Evolutionary conservation across 2,329 filamentous ascomycete species (phyloP).

Genomic region (Aspergillus chevalieri): DNA sequence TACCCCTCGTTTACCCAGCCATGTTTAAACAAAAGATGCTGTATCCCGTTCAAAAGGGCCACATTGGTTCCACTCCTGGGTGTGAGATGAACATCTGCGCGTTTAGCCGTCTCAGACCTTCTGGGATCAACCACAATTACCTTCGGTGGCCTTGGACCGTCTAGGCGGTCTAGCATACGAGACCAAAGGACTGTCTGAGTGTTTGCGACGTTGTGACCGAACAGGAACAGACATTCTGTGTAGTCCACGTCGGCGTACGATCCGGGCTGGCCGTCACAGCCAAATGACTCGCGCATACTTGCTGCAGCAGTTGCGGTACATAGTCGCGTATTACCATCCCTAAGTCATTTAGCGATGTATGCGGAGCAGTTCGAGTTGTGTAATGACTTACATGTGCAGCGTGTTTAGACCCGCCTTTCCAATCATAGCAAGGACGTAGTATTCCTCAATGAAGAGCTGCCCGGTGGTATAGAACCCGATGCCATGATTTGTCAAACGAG

Average conservation of each 20-base stretch:
- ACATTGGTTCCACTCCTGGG: conserved; percentile 33
- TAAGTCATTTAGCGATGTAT: no score
- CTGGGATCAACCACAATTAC: conserved; percentile 34
- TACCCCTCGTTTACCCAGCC: conserved; percentile 30
- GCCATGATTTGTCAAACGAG: conserved; percentile 29
- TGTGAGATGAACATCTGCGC: conserved; percentile 30
- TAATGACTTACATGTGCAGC: conserved; percentile 33
- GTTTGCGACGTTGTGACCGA: conserved; percentile 32
- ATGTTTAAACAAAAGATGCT: conserved; percentile 33
- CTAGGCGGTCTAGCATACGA: conserved; percentile 29
- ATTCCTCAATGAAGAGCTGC: conserved; percentile 36
- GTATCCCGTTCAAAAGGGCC: conserved; percentile 34
- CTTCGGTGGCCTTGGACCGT: conserved; percentile 29
- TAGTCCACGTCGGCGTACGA: conserved; percentile 33
- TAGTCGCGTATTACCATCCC: conserved; percentile 37
- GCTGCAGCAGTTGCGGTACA: conserved; percentile 36
- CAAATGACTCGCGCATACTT: conserved; percentile 36
- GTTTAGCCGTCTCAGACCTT: conserved; percentile 27
- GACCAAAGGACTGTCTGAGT: conserved; percentile 37
- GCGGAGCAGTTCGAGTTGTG: no score
- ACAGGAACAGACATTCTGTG: conserved; percentile 33
- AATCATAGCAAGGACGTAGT: conserved; percentile 34
- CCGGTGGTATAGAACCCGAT: conserved; percentile 37
- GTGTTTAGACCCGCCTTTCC: conserved; percentile 35
- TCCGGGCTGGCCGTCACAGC: conserved; percentile 33